Base-by-base conservation (phyloP, 352 stramenopile genomes). In the Pythium vanterpoolii region DNA sequence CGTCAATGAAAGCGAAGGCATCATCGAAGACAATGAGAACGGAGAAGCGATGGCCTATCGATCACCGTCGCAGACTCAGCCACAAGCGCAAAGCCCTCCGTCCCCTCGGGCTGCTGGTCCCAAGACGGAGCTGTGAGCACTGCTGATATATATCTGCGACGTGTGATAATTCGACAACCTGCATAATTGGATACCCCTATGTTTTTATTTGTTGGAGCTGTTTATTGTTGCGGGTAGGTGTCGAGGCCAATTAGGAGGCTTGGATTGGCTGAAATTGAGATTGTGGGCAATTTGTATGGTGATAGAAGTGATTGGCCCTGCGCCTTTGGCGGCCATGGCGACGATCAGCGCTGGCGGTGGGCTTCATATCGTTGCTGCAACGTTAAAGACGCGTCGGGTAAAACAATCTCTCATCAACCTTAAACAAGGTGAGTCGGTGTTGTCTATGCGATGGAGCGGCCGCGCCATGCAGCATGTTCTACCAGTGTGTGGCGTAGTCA, bases 251-350 rank as follows among this genome's bases (percentile, higher is more conserved):
- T 3, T n/a, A 6, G 4, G 14, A 16, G 11, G 5, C 11, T 39
- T 11, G 9, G 48, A 71, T 71, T 71, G 64, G 64, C 18, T 40
- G 49, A 76, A 56, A 50, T 2, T 1, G 3, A 2, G 53, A 56
- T 56, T 23, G 68, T 61, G 79, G 66, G 73, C 4, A 0, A 50
- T 82, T 79, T 91, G 79, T 89, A 88, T 79, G 57, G 59, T 42
- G 18, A 45, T 49, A 23, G 61, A 69, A 89, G 77, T 89, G 83
- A 93, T 90, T 93, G 83, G 83, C 78, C 90, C 77, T 89, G 80
- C 65, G 72, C 72, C 75, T 77, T 83, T 73, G 61, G 56, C 48
- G 33, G 34, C 24, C 28, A 30, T 54, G 56, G 56, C 60, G 33
- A 39, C 49, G 56, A 67, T 67, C 51, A 34, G 34, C 44, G 38